A percentile compares a stretch with the other conserved stretches of the same genome.
Conservation (phyloP, 768 basidiomycete species). For the Lentinula lateritia region DNA sequence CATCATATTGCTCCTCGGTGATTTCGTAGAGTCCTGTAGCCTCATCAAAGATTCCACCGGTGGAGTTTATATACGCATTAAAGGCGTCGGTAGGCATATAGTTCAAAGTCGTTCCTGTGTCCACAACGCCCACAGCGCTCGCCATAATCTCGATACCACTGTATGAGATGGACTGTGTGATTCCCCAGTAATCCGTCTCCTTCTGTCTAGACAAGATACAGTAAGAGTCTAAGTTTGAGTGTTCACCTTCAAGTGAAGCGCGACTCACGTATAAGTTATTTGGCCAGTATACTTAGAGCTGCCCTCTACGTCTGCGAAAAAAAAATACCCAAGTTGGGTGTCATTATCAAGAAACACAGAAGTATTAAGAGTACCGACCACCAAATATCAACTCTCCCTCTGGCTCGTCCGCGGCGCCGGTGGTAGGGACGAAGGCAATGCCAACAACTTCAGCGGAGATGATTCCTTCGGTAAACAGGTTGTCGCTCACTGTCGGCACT, state of each 20-base stretch:
- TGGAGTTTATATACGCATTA: conserved; percentile 34
- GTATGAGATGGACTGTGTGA: conserved; percentile 4
- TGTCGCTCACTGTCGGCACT: conserved; percentile 57
- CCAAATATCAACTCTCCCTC: conserved; percentile 58
- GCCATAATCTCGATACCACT: background rate
- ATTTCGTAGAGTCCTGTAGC: conserved; percentile 43
- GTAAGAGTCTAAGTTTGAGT: background rate
- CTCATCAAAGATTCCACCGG: conserved; percentile 23
- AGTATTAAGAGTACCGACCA: background rate
- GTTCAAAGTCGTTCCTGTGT: conserved; percentile 41
- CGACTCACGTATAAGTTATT: conserved; percentile 1
- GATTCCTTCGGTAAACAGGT: conserved; percentile 34
- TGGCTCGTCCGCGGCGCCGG: conserved; percentile 12
- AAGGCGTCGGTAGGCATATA: conserved; percentile 44
- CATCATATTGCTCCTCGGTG: conserved; percentile 43
- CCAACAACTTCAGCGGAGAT: conserved; percentile 38
- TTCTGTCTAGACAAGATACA: background rate
- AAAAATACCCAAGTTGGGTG: too few relatives aligned
- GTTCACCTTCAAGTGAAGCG: background rate
- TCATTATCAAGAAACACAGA: background rate
- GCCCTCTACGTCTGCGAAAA: background rate
- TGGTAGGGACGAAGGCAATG: conserved; percentile 49
- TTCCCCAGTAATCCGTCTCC: conserved; percentile 4
- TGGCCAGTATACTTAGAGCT: background rate
- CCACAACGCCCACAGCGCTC: background rate